Conservation (phyloP, 768 basidiomycete genomes). For the Leccinum pellstonianum region DNA sequence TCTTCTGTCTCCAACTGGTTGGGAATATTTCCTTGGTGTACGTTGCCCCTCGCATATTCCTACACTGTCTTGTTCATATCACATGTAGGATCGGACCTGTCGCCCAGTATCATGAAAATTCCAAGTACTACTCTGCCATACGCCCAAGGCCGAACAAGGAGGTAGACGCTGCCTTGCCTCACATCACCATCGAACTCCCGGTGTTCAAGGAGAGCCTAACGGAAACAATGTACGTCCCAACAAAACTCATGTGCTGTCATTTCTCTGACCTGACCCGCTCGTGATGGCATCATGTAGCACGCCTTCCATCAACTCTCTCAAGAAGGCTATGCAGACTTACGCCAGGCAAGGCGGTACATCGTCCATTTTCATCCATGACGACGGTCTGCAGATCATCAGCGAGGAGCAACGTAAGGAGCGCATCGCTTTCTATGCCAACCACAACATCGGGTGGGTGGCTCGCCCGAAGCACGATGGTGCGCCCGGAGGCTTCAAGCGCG, state of each 20-base stretch:
- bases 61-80: slow-evolving; percentile 5
- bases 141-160: slow-evolving; percentile 58
- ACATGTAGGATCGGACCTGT: slow-evolving; percentile 68
- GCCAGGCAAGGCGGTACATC: slow-evolving; percentile 64
- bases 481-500: slow-evolving; percentile 32
- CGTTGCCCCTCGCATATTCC: neutral
- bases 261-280: neutral
- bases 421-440: slow-evolving; percentile 52
- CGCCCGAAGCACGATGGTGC: slow-evolving; percentile 46
- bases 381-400: slow-evolving; percentile 53
- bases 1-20: slow-evolving; percentile 72
- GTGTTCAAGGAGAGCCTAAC: slow-evolving; percentile 85
- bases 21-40: slow-evolving; percentile 62
- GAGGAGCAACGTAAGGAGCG: slow-evolving; percentile 48
- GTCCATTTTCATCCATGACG: slow-evolving; percentile 59
- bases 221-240: slow-evolving; percentile 66
- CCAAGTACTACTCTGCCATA: slow-evolving; percentile 75
- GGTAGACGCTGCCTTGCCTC: slow-evolving; percentile 64
- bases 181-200: slow-evolving; percentile 79
- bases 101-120: slow-evolving; percentile 82
- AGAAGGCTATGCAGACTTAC: slow-evolving; percentile 62
- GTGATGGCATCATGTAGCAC: slow-evolving; percentile 39
- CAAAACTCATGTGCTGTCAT: neutral
- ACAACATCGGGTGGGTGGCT: slow-evolving; percentile 60
- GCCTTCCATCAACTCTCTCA: slow-evolving; percentile 71